Base-by-base conservation (phyloP, 495 filamentous ascomycete species). In the Aspergillus nanangensis region DNA sequence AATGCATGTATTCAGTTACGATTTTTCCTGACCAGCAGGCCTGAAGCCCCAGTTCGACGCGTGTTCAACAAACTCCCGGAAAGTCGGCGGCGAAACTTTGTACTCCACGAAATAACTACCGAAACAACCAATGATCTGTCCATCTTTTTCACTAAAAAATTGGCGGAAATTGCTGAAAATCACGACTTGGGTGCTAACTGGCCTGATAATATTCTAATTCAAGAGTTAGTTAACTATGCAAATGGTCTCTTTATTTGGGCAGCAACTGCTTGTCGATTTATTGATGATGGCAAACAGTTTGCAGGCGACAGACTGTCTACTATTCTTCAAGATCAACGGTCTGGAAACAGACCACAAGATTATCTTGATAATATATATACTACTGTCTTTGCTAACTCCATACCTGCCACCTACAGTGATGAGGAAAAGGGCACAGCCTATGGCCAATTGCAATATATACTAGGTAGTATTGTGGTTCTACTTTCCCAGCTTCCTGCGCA, bases 21-120 rank as follows among this genome's bases (percentile, higher is more conserved):
- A 3, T 15, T 64, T 19, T 63, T 67, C 17, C n/a, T 67, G 14
- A 65, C 63, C 5, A 65, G 71, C 41, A 52, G 74, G 45, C 71
- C 70, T n/a, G 71, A 77, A 48, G 43, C 70, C n/a, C 59, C 64
- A n/a, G n/a, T n/a, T n/a, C 3, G 63, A 75, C 44, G 61, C 62
- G 4, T 58, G 55, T 3, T 65, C 63, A 22, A 2, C 27, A 18
- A 23, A 24, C 15, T 15, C 15, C 27, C 2, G 52, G 22, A 23
- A 15, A 15, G 24, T 11, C n/a, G n/a, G 24, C 38, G 17, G 13
- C 38, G 23, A 24, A 23, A 15, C 21, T 41, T 41, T 9, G 18
- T 41, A 11, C 38, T 41, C 17, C 10, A 41, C 24, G 17, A 27
- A 14, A 15, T 41, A 24, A 23, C 18, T 15, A 15, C 24, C 21